These are phyloP conservation scores for Medicago ruthenica DNA, from an alignment of 306 rosid species.

Conservation along the genomic window DNA sequence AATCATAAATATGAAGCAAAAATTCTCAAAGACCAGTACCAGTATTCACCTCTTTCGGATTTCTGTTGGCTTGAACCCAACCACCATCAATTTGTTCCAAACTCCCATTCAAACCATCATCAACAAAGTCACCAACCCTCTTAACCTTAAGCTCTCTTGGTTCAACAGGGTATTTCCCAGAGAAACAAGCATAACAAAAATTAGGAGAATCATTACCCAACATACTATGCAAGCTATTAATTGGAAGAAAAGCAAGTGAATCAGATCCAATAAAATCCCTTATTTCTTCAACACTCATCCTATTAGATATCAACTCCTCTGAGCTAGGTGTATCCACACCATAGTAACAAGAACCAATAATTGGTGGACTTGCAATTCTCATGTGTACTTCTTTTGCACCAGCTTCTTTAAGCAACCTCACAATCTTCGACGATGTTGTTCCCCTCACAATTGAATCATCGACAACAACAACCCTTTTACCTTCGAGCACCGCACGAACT, in stretches of 20 bases:
- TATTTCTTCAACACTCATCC: slow-evolving; percentile 86
- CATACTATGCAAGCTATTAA: slow-evolving; percentile 65
- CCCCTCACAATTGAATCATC: slow-evolving; percentile 98
- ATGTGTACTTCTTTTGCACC: slow-evolving; percentile 98
- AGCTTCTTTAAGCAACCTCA: slow-evolving; percentile 86
- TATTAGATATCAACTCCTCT: slow-evolving; percentile 89
- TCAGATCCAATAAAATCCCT: slow-evolving; percentile 85
- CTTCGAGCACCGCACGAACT: slow-evolving; percentile 81
- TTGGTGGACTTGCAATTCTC: slow-evolving; percentile 97
- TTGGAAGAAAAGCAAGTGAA: slow-evolving; percentile 87
- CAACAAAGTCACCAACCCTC: slow-evolving; percentile 86
- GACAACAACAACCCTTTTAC: slow-evolving; percentile 94
- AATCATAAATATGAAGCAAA: slow-evolving; percentile 22
- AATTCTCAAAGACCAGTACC: slow-evolving; percentile 27
- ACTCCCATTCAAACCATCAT: slow-evolving; percentile 90
- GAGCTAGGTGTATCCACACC: slow-evolving; percentile 98
- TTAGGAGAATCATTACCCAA: slow-evolving; percentile 61
- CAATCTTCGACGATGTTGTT: slow-evolving; percentile 91
- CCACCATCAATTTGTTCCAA: slow-evolving; percentile 83
- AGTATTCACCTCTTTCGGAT: slow-evolving; percentile 45
- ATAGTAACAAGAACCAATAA: slow-evolving; percentile 87
- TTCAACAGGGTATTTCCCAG: slow-evolving; percentile 94
- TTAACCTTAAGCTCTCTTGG: slow-evolving; percentile 85
- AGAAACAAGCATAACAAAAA: slow-evolving; percentile 89
- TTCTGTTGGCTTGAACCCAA: slow-evolving; percentile 75